Percentiles rank a stretch among this genome's conserved stretches.
Conservation (phyloP, 306 rosid species). For the Spatholobus suberectus region DNA sequence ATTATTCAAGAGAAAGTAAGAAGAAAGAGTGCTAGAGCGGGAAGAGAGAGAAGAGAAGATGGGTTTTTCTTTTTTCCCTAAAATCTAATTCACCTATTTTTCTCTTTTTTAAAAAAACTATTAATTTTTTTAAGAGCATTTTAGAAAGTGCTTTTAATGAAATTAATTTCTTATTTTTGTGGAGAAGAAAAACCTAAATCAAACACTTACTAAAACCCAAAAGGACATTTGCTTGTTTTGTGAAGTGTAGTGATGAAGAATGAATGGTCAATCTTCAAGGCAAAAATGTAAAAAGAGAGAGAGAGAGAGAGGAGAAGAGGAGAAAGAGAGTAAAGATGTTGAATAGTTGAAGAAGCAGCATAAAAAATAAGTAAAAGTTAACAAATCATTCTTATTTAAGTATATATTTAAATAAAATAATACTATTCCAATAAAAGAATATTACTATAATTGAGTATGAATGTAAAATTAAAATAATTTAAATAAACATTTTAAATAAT, state of each 20-base stretch:
- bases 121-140: background rate
- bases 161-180: background rate
- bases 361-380: background rate
- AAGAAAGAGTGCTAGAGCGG: no score
- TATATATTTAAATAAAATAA: background rate
- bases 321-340: background rate
- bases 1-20: no score
- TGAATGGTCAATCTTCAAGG: background rate
- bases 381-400: background rate
- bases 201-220: background rate
- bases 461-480: background rate
- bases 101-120: background rate
- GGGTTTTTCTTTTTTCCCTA: no score
- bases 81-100: no score
- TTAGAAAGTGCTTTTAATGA: background rate
- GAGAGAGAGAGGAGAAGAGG: background rate
- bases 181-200: background rate
- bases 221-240: slow-evolving; percentile 1
- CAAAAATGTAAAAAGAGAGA: no score
- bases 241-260: background rate
- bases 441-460: background rate
- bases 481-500: background rate
- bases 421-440: background rate
- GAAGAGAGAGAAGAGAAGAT: background rate
- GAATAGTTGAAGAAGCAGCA: background rate